These are phyloP conservation scores for Plicaturopsis crispa DNA, from an alignment of 768 basidiomycete genomes.

Conservation along the genomic window DNA sequence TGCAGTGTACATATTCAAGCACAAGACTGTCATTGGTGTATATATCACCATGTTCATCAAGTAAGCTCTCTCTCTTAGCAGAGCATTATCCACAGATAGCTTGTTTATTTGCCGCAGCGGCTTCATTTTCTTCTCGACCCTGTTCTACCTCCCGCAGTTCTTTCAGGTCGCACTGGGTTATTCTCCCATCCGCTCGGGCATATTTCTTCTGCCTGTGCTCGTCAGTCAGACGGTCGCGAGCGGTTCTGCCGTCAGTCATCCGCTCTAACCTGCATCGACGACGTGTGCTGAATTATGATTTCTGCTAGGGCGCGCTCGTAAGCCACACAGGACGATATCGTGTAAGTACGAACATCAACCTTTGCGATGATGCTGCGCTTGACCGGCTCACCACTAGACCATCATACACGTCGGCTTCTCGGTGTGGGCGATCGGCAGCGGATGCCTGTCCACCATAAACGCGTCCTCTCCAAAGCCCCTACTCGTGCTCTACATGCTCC, in stretches of 20 bases:
- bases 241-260: too few relatives aligned
- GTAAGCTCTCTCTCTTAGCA: too few relatives aligned
- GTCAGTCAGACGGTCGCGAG: conserved; percentile 55
- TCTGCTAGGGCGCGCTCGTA: conserved; percentile 57
- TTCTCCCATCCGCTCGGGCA: conserved; percentile 52
- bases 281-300: too few relatives aligned
- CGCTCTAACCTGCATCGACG: too few relatives aligned
- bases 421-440: conserved; percentile 66
- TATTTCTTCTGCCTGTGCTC: conserved; percentile 65
- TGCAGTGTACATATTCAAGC: conserved; percentile 65
- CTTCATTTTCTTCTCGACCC: conserved; percentile 52
- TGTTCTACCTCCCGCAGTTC: conserved; percentile 71
- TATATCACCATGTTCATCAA: conserved; percentile 67
- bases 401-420: conserved; percentile 59
- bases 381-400: too few relatives aligned
- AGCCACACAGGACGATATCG: conserved; percentile 59
- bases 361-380: too few relatives aligned
- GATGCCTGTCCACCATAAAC: conserved; percentile 58
- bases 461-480: conserved; percentile 37
- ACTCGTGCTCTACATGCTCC: conserved; percentile 52
- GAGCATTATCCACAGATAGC: too few relatives aligned
- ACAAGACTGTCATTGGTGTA: conserved; percentile 57
- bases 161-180: conserved; percentile 66
- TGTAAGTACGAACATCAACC: too few relatives aligned
- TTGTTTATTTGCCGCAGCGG: conserved; percentile 27